These are phyloP conservation scores for Chlamydomonas asymmetrica DNA, from an alignment of 139 green algal species.

Conservation along the genomic window DNA sequence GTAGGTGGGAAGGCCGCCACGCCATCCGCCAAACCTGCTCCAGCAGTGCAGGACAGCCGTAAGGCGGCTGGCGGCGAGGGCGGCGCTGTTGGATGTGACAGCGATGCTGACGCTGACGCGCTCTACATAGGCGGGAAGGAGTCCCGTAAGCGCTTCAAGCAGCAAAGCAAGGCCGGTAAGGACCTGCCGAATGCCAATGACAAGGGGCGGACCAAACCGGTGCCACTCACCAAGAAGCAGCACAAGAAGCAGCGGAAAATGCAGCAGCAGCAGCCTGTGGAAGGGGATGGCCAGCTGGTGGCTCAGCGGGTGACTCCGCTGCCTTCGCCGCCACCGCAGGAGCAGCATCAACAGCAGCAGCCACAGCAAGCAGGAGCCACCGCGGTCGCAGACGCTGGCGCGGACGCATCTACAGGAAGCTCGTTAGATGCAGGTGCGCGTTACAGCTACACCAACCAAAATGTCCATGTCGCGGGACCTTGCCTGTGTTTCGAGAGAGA, in stretches of 20 bases:
- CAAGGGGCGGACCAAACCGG: too few relatives aligned
- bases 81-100: too few relatives aligned
- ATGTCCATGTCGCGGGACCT: background rate
- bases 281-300: background rate
- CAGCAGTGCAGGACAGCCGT: too few relatives aligned
- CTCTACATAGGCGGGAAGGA: slow-evolving; percentile 13
- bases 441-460: background rate
- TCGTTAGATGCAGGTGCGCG: background rate
- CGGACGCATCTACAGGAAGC: background rate
- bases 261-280: background rate
- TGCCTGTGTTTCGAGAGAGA: too few relatives aligned
- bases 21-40: background rate
- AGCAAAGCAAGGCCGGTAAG: background rate
- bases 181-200: too few relatives aligned
- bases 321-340: too few relatives aligned
- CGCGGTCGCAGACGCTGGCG: background rate
- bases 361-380: background rate
- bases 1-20: too few relatives aligned
- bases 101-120: background rate
- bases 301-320: background rate
- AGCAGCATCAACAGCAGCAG: background rate
- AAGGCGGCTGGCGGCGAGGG: too few relatives aligned
- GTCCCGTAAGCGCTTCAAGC: background rate
- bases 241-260: background rate
- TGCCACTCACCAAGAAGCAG: too few relatives aligned